phyloP scores from a whole-genome alignment of 305 asterid genomes.

The Andrographis paniculata region DNA sequence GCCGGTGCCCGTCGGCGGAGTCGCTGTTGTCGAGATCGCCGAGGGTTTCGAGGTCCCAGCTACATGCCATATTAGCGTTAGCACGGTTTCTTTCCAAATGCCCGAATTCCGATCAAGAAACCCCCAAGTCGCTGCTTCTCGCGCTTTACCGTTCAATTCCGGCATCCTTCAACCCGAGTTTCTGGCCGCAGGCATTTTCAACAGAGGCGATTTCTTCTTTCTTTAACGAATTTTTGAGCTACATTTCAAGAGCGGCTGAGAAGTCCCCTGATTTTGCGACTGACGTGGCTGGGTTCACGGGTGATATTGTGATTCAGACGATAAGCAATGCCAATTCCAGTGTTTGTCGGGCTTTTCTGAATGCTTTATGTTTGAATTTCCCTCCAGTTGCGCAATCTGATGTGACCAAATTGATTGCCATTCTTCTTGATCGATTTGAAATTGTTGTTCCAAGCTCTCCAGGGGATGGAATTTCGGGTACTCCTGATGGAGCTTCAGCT shows the following conservation, averaged over 20 bases:
- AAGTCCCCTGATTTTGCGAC: conserved; percentile 49
- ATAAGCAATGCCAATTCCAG: conserved; percentile 34
- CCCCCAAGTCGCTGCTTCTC: conserved; percentile 57
- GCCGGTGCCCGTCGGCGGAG: conserved; percentile 86
- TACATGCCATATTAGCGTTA: conserved; percentile 71
- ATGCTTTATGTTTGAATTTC: conserved; percentile 54
- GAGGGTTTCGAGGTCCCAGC: conserved; percentile 80
- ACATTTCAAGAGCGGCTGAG: conserved; percentile 53
- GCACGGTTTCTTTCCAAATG: conserved; percentile 82
- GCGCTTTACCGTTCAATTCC: conserved; percentile 90
- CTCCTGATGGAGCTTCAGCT: conserved; percentile 42
- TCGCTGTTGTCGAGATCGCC: conserved; percentile 62
- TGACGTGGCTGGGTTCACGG: conserved; percentile 72
- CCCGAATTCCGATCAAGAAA: conserved; percentile 43
- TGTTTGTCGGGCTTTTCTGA: conserved; percentile 49
- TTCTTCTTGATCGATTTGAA: conserved; percentile 66
- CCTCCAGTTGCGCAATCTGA: conserved; percentile 70
- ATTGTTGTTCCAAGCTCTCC: conserved; percentile 46
- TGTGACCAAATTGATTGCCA: conserved; percentile 54
- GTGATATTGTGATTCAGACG: conserved; percentile 59
- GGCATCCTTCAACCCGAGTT: conserved; percentile 43
- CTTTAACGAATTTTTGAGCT: conserved; percentile 51
- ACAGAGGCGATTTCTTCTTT: conserved; percentile 56
- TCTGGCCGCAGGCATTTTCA: conserved; percentile 90
- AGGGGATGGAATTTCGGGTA: conserved; percentile 31